Percentiles rank a stretch among this genome's conserved stretches.
phyloP scores from a whole-genome alignment of 805 yeast genomes.

The Candida coquimbonensis region DNA sequence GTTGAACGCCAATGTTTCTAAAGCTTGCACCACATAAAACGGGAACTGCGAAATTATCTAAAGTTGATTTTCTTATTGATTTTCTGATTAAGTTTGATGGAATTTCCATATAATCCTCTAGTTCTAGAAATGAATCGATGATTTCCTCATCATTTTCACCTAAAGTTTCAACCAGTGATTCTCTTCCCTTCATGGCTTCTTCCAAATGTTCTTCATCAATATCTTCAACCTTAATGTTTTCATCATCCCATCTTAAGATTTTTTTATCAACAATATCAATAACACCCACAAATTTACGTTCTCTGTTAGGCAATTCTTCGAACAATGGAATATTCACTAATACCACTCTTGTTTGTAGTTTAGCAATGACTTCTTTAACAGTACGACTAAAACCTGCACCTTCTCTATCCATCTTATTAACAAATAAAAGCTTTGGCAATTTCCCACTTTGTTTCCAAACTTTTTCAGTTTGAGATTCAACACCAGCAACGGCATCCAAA shows the following conservation, averaged over 20 bases:
- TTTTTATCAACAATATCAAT: slow-evolving; percentile 66
- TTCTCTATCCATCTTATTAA: slow-evolving; percentile 93
- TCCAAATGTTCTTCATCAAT: slow-evolving; percentile 34
- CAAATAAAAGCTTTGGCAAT: slow-evolving; percentile 73
- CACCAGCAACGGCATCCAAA: slow-evolving; percentile 94
- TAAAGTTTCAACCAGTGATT: slow-evolving; percentile 74
- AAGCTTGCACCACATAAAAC: slow-evolving; percentile 92
- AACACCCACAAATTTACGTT: slow-evolving; percentile 53
- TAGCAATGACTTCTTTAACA: slow-evolving; percentile 72
- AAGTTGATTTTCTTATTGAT: slow-evolving; percentile 60
- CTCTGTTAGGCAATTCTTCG: slow-evolving; percentile 32
- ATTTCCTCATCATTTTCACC: slow-evolving; percentile 77
- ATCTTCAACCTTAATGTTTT: slow-evolving; percentile 40
- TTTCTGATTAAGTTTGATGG: slow-evolving; percentile 44
- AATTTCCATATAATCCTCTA: slow-evolving; percentile 65
- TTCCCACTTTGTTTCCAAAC: slow-evolving; percentile 86
- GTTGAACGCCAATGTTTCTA: slow-evolving; percentile 90
- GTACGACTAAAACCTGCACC: slow-evolving; percentile 95
- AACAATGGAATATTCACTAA: slow-evolving; percentile 76
- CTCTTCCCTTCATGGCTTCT: slow-evolving; percentile 52
- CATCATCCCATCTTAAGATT: slow-evolving; percentile 47
- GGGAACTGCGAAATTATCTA: slow-evolving; percentile 56
- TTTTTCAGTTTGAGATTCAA: slow-evolving; percentile 95
- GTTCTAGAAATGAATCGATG: slow-evolving; percentile 69
- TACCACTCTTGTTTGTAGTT: slow-evolving; percentile 67